phyloP scores from a whole-genome alignment of 2,329 filamentous ascomycete species.

The Pseudocercospora eumusae region DNA sequence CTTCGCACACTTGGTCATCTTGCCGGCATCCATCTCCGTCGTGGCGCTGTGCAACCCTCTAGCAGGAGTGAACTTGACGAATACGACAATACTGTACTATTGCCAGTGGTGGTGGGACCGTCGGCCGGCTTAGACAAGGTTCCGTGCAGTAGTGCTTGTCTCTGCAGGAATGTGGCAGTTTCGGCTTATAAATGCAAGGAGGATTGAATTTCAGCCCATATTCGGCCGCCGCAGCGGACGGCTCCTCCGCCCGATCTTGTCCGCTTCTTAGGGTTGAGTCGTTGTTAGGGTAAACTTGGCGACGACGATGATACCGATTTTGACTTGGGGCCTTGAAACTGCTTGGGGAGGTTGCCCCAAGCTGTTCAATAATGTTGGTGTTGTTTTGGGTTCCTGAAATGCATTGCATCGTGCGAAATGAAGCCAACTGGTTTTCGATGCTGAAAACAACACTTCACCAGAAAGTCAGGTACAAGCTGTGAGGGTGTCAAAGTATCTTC shows the following conservation, averaged over 20 bases:
- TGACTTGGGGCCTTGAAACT: background rate
- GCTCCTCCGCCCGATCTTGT: background rate
- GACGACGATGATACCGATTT: background rate
- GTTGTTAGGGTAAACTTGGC: constrained; percentile 4
- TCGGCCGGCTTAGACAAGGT: background rate
- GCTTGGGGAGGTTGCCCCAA: background rate
- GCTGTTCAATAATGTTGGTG: background rate
- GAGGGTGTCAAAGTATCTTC: too few relatives aligned
- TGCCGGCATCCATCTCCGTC: background rate
- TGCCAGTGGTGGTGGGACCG: background rate
- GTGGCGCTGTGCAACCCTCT: background rate
- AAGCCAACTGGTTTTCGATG: background rate
- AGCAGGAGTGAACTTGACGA: background rate
- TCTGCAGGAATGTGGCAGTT: constrained; percentile 4
- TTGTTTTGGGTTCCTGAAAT: background rate
- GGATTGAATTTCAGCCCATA: background rate
- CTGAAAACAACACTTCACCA: background rate
- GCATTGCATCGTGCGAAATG: background rate
- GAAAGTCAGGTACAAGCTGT: background rate
- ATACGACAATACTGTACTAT: background rate
- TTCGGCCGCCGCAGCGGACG: constrained; percentile 8
- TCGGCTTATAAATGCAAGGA: constrained; percentile 8
- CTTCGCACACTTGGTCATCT: background rate
- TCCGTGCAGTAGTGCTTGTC: background rate
- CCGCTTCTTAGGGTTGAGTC: background rate